Evolutionary conservation across 129 eudicot genomes (phyloP), one percentile per base, ranked within the genome.

Genomic region (Escallonia herrerae): DNA sequence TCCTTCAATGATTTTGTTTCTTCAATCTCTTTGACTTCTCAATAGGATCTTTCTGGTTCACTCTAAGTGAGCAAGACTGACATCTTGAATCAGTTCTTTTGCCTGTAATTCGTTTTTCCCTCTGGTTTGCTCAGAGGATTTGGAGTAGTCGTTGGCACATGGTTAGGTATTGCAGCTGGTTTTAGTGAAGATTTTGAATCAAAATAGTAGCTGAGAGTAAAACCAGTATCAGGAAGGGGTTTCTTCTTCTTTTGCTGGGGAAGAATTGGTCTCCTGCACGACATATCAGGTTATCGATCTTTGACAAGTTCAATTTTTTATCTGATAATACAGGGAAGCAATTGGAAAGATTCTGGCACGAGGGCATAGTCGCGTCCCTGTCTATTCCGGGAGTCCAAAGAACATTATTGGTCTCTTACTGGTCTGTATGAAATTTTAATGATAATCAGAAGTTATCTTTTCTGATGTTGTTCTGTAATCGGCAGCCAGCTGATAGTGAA

Each of bases 341-440:
- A 80, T 93, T 73, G 99, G 99, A 49, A 93, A 79, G 76, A 86
- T 93, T 68, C 96, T 93, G 68, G 99, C 99, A 15, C 84, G 90
- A 67, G 99, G 99, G 60, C 99, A 93, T 72, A 93, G 99, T 62
- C 99, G 99, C 58, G 79, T 93, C 66, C 99, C 99, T 51, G 95
- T 93, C 42, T 93, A 77, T 73, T 75, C 96, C 5, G 99, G 82
- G 74, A 79, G 86, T 67, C 87, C 90, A 13, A 89, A 79, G 67
- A 93, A 93, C 79, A 80, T 93, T 50, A 89, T 93, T 11, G 99
- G 99, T 55, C 95, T 90, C 65, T 74, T 90, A 72, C 79, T 90
- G 97, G 99, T 93, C 61, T 61, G 91, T 74, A 8, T 64, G 6
- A 9, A 72, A 74, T 58, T 62, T 65, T 62, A 47, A 58, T 22